phyloP scores from a whole-genome alignment of 2,329 filamentous ascomycete genomes.

The Aspergillus piperis region DNA sequence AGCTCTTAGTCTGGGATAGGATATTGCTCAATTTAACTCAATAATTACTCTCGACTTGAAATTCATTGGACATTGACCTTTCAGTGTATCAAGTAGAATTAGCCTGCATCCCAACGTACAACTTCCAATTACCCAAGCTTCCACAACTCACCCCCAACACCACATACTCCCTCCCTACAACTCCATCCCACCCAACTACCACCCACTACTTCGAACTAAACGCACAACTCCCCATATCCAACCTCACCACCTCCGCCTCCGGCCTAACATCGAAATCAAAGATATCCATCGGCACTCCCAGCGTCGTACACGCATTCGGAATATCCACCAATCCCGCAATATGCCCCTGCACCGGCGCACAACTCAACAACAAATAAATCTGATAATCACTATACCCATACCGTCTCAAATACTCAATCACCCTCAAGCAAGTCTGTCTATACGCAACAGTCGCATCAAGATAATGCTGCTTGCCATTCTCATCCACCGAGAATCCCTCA shows the following conservation, averaged over 20 bases:
- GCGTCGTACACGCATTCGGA: conserved; percentile 85
- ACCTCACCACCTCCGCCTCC: conserved; percentile 58
- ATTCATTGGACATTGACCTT: too few species aligned
- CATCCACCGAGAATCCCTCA: conserved; percentile 87
- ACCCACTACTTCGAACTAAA: conserved; percentile 48
- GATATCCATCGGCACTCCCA: conserved; percentile 88
- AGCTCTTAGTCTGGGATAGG: too few species aligned
- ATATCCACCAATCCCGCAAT: conserved; percentile 89
- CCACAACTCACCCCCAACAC: too few species aligned
- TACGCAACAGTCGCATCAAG: conserved; percentile 86
- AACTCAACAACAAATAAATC: conserved; percentile 80
- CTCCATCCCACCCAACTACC: too few species aligned
- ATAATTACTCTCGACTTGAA: too few species aligned
- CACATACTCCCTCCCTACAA: too few species aligned
- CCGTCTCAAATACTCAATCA: conserved; percentile 76
- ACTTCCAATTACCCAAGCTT: too few species aligned
- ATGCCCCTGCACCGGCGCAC: conserved; percentile 83
- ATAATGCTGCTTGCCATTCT: conserved; percentile 85
- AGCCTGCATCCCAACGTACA: too few species aligned
- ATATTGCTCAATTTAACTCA: too few species aligned
- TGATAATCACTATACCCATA: conserved; percentile 75
- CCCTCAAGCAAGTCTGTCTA: conserved; percentile 73
- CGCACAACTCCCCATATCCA: conserved; percentile 72
- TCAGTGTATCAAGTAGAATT: too few species aligned
- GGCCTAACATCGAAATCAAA: conserved; percentile 92